Percentiles rank a stretch among this genome's conserved stretches.
Evolutionary conservation across 768 basidiomycete genomes (phyloP).

Genomic region (Rhizopogon vulgaris): DNA sequence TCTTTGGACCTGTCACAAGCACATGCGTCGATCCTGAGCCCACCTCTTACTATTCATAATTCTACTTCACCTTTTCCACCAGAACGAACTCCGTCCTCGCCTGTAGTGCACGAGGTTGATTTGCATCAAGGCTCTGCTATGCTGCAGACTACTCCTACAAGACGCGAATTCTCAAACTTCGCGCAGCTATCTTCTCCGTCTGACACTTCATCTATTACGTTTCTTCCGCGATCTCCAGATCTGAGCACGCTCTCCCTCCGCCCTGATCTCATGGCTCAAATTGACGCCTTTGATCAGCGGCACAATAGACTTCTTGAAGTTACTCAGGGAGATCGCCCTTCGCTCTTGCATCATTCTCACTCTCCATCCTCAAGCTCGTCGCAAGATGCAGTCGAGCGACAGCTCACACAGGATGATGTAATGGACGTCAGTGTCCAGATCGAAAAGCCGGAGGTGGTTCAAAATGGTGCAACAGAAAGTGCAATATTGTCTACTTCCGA

Average conservation of each 20-base stretch:
- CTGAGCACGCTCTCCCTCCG: constrained; percentile 7
- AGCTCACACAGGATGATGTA: constrained; percentile 38
- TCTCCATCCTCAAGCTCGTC: constrained; percentile 31
- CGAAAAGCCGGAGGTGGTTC: neutral
- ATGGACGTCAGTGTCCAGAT: constrained; percentile 15
- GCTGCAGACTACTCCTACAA: neutral
- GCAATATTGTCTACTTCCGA: neutral
- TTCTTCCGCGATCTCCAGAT: constrained; percentile 15
- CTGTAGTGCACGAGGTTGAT: neutral
- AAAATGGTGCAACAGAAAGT: neutral
- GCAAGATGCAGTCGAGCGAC: constrained; percentile 38
- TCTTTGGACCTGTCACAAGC: neutral
- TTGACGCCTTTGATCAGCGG: constrained; percentile 15
- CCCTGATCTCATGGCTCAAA: constrained; percentile 9
- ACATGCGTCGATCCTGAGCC: neutral
- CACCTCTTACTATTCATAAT: neutral
- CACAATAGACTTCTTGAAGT: neutral
- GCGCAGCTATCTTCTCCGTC: constrained; percentile 18
- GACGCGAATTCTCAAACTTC: constrained; percentile 9
- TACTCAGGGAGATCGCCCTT: neutral
- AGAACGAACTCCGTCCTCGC: neutral
- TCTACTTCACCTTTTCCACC: neutral
- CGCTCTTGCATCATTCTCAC: neutral
- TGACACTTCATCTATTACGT: constrained; percentile 6
- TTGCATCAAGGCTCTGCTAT: neutral